Base-by-base conservation (phyloP, 2,329 filamentous ascomycete species). In the Penicillium sp. region DNA sequence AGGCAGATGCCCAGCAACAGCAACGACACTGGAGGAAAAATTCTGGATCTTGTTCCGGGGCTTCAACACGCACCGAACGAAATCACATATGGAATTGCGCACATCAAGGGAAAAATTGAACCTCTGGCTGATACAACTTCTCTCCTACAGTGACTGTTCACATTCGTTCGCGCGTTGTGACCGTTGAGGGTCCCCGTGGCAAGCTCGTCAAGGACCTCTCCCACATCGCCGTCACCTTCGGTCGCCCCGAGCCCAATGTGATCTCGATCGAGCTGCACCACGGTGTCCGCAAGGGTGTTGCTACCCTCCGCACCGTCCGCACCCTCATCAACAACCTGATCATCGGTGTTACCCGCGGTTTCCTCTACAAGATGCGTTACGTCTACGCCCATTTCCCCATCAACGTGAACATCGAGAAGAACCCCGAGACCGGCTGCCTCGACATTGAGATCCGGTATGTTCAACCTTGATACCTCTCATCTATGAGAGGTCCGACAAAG, bases 351-450 rank as follows among this genome's bases (percentile, higher is more conserved):
- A 99, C 94, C 79, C 96, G 93, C 85, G 94, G 94, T 71, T 99
- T 89, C 90, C 95, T 95, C 85, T 99, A 99, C 89, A 99, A 99
- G 90, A 97, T 99, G 93, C 91, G 95, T 76, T 99, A 99, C 85
- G 94, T 99, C 81, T 99, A 99, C 81, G 94, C 94, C 79, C 94
- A 99, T 89, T 99, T 99, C 79, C 94, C 94, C 82, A 99, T 99
- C 91, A 99, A 99, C 87, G 93, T 99, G 84, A 97, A 97, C 86
- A 81, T 99, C 70, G 92, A 96, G 74, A 92, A 97, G 89, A 93
- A 93, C 86, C 78, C 80, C 75, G 94, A 97, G 83, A 94, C 90
- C 64, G 92, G 88, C 69, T 81, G 88, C 71, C 89, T 75, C 77
- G 89, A 96, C 81, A 90, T 99, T 76, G 94, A 99, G 88, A 97